phyloP scores from a whole-genome alignment of 2,329 filamentous ascomycete species.

The Botrytis porri region DNA sequence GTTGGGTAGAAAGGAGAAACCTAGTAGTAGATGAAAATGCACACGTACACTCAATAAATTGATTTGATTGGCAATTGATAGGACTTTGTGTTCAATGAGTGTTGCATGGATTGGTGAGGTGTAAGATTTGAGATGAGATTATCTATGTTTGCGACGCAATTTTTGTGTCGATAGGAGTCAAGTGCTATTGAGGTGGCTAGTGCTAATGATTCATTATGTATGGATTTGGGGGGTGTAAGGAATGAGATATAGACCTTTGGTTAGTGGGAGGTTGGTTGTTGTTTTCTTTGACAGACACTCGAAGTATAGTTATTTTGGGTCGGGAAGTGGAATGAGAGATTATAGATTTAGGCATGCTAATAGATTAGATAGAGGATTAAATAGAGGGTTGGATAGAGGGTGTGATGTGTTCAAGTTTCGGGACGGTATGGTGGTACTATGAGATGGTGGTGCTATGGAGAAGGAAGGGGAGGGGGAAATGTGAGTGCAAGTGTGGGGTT shows the following conservation, averaged over 20 bases:
- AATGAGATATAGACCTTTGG: not conserved
- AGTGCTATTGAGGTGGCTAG: not conserved
- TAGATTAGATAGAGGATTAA: too few relatives aligned
- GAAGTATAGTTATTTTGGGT: not conserved
- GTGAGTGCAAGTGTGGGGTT: not conserved
- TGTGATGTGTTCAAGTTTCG: not conserved
- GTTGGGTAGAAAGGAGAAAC: not conserved
- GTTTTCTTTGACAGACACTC: not conserved
- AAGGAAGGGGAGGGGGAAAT: not conserved
- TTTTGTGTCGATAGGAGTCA: not conserved
- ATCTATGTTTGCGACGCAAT: not conserved
- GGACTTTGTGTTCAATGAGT: not conserved
- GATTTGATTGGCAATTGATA: not conserved
- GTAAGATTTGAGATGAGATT: not conserved
- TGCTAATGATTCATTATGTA: not conserved
- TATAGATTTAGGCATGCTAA: too few relatives aligned
- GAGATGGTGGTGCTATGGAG: not conserved
- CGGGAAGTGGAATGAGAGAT: not conserved
- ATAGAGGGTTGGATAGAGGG: not conserved
- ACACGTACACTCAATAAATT: constrained; percentile 6
- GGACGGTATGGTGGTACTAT: not conserved
- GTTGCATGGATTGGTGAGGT: not conserved
- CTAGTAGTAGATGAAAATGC: not conserved
- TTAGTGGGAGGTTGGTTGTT: not conserved
- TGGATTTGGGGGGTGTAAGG: not conserved